Evolutionary conservation across 2,329 filamentous ascomycete genomes (phyloP).

Genomic region (Byssothecium circinans): DNA sequence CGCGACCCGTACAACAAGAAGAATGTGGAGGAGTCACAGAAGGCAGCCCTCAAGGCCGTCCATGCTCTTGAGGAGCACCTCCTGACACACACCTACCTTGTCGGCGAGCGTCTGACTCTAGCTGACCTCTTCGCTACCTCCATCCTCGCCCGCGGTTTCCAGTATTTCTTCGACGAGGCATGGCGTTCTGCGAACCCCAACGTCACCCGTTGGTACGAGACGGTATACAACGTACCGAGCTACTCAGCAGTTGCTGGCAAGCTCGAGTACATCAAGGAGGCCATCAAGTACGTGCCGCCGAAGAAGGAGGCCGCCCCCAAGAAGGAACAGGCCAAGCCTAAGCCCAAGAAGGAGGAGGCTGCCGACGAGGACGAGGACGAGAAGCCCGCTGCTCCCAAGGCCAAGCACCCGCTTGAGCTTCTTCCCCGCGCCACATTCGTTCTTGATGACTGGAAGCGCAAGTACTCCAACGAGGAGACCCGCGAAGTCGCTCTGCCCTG

Average conservation of each 20-base stretch:
- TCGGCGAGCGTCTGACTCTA: conserved; percentile 95
- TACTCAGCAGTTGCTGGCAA: conserved; percentile 78
- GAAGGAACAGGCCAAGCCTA: conserved; percentile 65
- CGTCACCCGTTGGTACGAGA: conserved; percentile 91
- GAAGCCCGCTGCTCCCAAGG: conserved; percentile 70
- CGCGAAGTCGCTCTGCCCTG: conserved; percentile 80
- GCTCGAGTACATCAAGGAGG: conserved; percentile 78
- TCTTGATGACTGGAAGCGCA: conserved; percentile 97
- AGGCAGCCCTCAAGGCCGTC: conserved; percentile 68
- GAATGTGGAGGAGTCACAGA: conserved; percentile 77
- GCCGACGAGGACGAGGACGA: conserved; percentile 65
- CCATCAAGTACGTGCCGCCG: conserved; percentile 71
- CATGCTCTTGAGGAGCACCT: conserved; percentile 83
- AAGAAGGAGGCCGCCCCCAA: conserved; percentile 69
- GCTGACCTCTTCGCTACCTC: conserved; percentile 85
- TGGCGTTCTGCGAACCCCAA: conserved; percentile 84
- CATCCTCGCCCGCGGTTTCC: conserved; percentile 83
- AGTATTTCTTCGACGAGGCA: conserved; percentile 90
- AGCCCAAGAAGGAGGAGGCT: conserved; percentile 56
- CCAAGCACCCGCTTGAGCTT: conserved; percentile 92
- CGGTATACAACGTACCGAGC: conserved; percentile 88
- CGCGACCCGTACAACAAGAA: conserved; percentile 95
- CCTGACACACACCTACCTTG: conserved; percentile 90
- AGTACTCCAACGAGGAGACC: conserved; percentile 96
- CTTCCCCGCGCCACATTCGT: conserved; percentile 78